Base-by-base conservation (phyloP, 345 rosid species). In the Pugionium dolabratum region DNA sequence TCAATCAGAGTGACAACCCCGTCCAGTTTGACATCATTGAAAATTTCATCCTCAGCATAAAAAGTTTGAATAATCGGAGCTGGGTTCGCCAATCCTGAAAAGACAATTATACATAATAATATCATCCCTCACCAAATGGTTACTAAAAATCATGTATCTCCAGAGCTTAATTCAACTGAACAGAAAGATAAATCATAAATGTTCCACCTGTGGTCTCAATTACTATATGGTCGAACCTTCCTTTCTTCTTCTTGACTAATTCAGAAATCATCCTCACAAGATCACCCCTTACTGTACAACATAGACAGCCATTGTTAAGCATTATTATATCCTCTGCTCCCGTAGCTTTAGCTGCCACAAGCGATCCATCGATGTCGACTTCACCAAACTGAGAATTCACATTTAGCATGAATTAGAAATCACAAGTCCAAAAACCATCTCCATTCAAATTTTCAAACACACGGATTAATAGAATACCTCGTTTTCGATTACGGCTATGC, bases 11-110 rank as follows among this genome's bases (percentile, higher is more conserved):
- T 93, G 36, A 93, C 92, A 64, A 90, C 96, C 51, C 96, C 96
- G 44, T 90, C 98, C 73, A 93, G 78, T 79, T 93, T 93, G 25
- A 93, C 98, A 75, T 85, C 89, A 71, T 81, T 78, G 74, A 84
- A 93, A 70, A 93, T 57, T 9, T 65, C 70, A 74, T 94, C 97
- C 79, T 90, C 99, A 0, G 96, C 85, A 81, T 94, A 94, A 78
- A 94, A 94, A 0, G 96, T 94, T 76, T 90, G 97, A 78, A 94
- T 94, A 67, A 94, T 85, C 43, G 97, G 99, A n/a, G 99, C 90
- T 9, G 92, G 99, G 72, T 86, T 94, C 30, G 97, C 99, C 86
- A 94, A 79, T 70, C 99, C 97, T 90, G 77, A 64, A 74, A 62
- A 70, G 47, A 71, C 30, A 27, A 54, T 4, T 7, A 48, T 2